Conservation (phyloP, 371 early-diverging fungal genomes). For the Coemansia sp. region DNA sequence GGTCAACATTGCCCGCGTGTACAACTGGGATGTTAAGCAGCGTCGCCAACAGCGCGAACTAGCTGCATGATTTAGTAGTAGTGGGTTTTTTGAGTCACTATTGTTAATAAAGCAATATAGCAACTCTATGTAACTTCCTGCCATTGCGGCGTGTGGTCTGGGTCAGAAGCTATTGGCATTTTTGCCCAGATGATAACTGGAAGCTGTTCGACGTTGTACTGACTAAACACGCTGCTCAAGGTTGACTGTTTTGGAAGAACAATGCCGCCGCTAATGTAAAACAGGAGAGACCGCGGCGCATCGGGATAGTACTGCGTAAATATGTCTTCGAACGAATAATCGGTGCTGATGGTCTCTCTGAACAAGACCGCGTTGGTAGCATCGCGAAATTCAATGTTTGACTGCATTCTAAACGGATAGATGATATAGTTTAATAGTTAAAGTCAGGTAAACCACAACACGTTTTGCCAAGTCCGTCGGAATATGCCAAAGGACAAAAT, state of each 20-base stretch:
- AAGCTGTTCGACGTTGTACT: constrained; percentile 9
- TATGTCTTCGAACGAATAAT: constrained; percentile 44
- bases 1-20: constrained; percentile 96
- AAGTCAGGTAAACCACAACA: too few relatives aligned
- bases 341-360: constrained; percentile 27
- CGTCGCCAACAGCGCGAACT: constrained; percentile 59
- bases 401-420: constrained; percentile 17
- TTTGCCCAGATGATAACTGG: constrained; percentile 40
- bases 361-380: constrained; percentile 35
- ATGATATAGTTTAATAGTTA: too few relatives aligned
- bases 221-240: constrained; percentile 8
- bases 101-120: background rate
- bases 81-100: too few relatives aligned
- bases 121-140: background rate
- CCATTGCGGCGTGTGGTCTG: constrained; percentile 29
- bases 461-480: too few relatives aligned
- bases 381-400: constrained; percentile 47
- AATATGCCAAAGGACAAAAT: too few relatives aligned
- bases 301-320: constrained; percentile 39
- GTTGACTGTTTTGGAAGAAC: constrained; percentile 34
- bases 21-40: constrained; percentile 95
- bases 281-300: constrained; percentile 35
- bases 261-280: constrained; percentile 26
- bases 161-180: constrained; percentile 13
- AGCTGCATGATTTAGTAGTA: background rate